phyloP scores from a whole-genome alignment of 2,329 filamentous ascomycete species.

The Dothideomycetes sp. region DNA sequence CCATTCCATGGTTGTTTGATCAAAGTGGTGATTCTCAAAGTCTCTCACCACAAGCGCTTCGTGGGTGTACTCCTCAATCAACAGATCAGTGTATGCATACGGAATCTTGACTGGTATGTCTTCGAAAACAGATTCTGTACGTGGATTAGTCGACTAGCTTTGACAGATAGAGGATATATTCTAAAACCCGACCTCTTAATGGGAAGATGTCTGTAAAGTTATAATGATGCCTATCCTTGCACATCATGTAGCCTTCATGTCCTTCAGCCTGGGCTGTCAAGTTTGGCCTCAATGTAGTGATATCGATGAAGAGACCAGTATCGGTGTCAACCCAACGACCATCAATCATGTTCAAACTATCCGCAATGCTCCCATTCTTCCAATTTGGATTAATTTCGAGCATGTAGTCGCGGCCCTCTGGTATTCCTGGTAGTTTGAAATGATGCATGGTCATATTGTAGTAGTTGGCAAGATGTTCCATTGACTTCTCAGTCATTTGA shows the following conservation, averaged over 20 bases:
- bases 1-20: constrained; percentile 21
- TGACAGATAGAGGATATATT: background rate
- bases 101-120: constrained; percentile 42
- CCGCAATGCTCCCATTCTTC: constrained; percentile 30
- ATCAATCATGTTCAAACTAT: constrained; percentile 46
- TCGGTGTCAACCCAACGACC: constrained; percentile 50
- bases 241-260: constrained; percentile 34
- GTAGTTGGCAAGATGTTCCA: constrained; percentile 45
- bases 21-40: constrained; percentile 34
- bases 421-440: constrained; percentile 18
- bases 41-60: constrained; percentile 34
- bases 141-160: background rate
- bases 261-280: constrained; percentile 27
- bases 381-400: constrained; percentile 51
- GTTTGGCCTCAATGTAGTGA: constrained; percentile 44
- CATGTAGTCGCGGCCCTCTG: constrained; percentile 33
- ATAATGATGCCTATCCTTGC: constrained; percentile 48
- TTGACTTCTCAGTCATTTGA: constrained; percentile 43
- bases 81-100: constrained; percentile 43
- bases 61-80: constrained; percentile 44
- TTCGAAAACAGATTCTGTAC: constrained; percentile 39
- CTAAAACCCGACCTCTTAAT: constrained; percentile 24
- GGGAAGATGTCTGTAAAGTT: constrained; percentile 45
- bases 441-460: constrained; percentile 53
- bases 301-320: constrained; percentile 51